Percentiles rank a stretch among this genome's conserved stretches.
Evolutionary conservation across 257 asterid species (phyloP).

Genomic region (Capsicum baccatum): DNA sequence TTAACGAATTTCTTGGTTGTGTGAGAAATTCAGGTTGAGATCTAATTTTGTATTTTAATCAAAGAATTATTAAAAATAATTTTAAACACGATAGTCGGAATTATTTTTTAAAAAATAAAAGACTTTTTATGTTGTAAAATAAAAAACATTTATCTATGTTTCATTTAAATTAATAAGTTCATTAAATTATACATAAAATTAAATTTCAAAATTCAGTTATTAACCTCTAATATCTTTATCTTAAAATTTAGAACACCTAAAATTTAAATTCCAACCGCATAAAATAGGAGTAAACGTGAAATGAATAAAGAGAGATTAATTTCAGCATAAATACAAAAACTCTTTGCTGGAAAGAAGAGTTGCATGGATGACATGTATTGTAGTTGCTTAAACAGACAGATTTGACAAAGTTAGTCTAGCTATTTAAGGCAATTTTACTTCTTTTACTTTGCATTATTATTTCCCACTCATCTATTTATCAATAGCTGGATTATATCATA

Average conservation of each 20-base stretch:
- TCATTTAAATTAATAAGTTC: too few species aligned
- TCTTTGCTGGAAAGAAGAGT: slow-evolving; percentile 23
- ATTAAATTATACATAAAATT: too few species aligned
- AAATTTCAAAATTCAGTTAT: too few species aligned
- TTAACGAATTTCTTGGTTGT: background rate
- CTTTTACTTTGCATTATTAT: background rate
- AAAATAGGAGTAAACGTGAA: background rate
- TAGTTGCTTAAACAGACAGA: background rate
- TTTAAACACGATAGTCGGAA: too few species aligned
- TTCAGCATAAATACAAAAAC: slow-evolving; percentile 15
- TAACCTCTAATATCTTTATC: too few species aligned
- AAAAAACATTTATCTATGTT: background rate
- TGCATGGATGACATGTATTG: slow-evolving; percentile 29
- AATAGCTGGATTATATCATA: background rate
- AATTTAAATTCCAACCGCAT: background rate
- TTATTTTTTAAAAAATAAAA: too few species aligned
- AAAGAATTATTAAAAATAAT: too few species aligned
- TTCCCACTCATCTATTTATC: slow-evolving; percentile 15
- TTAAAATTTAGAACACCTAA: too few species aligned
- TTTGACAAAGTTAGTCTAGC: background rate
- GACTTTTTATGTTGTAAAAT: background rate
- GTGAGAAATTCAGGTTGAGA: background rate
- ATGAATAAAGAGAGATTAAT: background rate
- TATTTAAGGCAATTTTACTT: slow-evolving; percentile 1
- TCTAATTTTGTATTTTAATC: too few species aligned